Evolutionary conservation across 805 yeast species (phyloP).

Genomic region (Yamadazyma paraphyllophila): DNA sequence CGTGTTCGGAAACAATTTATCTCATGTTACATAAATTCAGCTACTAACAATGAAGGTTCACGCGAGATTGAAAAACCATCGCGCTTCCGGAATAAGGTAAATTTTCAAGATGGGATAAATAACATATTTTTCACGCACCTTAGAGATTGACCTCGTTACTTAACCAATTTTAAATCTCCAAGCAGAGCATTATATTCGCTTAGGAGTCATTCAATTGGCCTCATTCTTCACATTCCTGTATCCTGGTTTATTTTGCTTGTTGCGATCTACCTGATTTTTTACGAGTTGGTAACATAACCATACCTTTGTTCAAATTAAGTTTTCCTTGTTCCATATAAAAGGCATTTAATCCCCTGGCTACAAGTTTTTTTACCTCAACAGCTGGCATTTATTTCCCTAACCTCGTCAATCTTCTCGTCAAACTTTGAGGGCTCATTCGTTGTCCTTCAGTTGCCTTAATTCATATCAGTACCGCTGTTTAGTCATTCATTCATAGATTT

Average conservation of each 20-base stretch:
- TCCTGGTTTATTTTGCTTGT: too few relatives aligned
- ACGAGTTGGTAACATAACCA: slow-evolving; percentile 3
- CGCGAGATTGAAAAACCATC: slow-evolving; percentile 2
- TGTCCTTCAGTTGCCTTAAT: background rate
- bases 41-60: background rate
- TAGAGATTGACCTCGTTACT: background rate
- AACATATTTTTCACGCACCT: background rate
- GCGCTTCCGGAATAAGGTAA: slow-evolving; percentile 7
- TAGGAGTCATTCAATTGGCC: background rate
- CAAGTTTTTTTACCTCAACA: background rate
- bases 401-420: background rate
- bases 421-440: background rate
- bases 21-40: background rate
- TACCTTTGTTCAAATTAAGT: slow-evolving; percentile 1
- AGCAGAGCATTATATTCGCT: slow-evolving; percentile 1
- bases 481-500: background rate
- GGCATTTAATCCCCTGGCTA: background rate
- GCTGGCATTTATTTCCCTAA: background rate
- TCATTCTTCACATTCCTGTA: background rate
- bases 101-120: background rate
- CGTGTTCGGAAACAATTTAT: background rate
- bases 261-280: background rate
- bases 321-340: background rate
- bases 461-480: background rate
- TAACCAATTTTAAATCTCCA: background rate